phyloP scores from a whole-genome alignment of 2,329 filamentous ascomycete genomes.

The Calonectria montana region DNA sequence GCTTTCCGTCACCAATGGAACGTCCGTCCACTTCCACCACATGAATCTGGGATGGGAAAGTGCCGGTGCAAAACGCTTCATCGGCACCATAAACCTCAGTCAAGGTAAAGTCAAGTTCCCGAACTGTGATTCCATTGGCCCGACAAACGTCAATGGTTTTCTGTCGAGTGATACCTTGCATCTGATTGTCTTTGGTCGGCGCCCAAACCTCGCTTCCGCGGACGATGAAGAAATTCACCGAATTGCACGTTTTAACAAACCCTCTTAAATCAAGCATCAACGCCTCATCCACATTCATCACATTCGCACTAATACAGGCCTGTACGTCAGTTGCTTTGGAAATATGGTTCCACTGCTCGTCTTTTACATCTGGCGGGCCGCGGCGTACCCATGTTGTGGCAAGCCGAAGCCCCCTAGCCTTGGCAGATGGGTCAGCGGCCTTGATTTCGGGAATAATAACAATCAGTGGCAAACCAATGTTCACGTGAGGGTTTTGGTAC shows the following conservation, averaged over 20 bases:
- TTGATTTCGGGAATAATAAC: conserved; percentile 46
- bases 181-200: conserved; percentile 46
- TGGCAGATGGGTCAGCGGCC: conserved; percentile 35
- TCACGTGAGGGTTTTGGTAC: conserved; percentile 44
- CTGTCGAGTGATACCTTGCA: conserved; percentile 46
- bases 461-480: conserved; percentile 43
- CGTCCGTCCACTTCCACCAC: conserved; percentile 41
- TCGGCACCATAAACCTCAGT: conserved; percentile 46
- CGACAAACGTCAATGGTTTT: conserved; percentile 46
- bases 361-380: conserved; percentile 45
- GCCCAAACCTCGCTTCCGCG: conserved; percentile 46
- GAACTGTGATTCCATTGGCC: conserved; percentile 37
- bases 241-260: conserved; percentile 48
- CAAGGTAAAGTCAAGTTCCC: conserved; percentile 44
- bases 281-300: conserved; percentile 46
- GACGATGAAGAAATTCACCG: conserved; percentile 48
- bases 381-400: conserved; percentile 45
- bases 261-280: conserved; percentile 44
- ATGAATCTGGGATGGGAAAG: conserved; percentile 44
- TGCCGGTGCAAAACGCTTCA: conserved; percentile 46
- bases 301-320: conserved; percentile 44
- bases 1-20: conserved; percentile 37
- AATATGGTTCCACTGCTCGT: conserved; percentile 48
- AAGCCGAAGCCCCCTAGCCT: conserved; percentile 38
- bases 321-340: conserved; percentile 47